A percentile compares a stretch with the other conserved stretches of the same genome.
These are phyloP conservation scores for Erodium trifolium DNA, from an alignment of 441 rosid genomes.

Conservation along the genomic window DNA sequence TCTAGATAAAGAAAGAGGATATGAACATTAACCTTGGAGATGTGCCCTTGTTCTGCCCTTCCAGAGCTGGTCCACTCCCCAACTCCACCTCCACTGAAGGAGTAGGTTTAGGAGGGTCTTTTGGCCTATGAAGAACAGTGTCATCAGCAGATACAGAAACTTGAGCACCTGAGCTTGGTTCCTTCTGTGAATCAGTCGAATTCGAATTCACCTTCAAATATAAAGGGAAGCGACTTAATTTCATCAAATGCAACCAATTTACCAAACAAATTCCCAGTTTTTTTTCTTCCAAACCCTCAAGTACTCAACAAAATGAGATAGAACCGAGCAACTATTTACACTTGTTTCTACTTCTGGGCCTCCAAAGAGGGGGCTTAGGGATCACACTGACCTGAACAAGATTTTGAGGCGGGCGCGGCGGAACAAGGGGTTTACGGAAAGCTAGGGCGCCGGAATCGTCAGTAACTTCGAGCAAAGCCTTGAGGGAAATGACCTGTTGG, in stretches of 20 bases:
- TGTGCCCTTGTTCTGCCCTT: constrained; percentile 34
- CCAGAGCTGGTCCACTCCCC: constrained; percentile 25
- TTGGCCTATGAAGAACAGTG: constrained; percentile 25
- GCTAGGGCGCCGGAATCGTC: constrained; percentile 67
- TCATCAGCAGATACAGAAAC: constrained; percentile 40
- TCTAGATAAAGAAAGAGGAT: not conserved
- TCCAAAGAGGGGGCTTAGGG: not conserved
- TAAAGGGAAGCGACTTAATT: not conserved
- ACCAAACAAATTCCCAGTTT: not conserved
- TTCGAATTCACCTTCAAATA: constrained; percentile 39
- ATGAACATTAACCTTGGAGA: constrained; percentile 45
- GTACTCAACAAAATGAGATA: too few species aligned
- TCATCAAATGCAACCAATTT: not conserved
- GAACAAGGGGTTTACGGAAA: constrained; percentile 50
- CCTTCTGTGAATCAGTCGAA: constrained; percentile 49
- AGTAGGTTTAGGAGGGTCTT: constrained; percentile 38
- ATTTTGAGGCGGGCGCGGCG: constrained; percentile 28
- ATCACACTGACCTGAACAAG: constrained; percentile 33
- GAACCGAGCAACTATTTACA: not conserved
- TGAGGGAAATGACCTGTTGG: constrained; percentile 92
- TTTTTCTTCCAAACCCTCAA: not conserved
- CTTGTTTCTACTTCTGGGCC: not conserved
- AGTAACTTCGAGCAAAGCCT: constrained; percentile 64
- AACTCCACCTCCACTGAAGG: constrained; percentile 23
- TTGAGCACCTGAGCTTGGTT: constrained; percentile 28